Evolutionary conservation across 805 yeast genomes (phyloP), one percentile per base, ranked within the genome.

Genomic region (Ogataea corticis): DNA sequence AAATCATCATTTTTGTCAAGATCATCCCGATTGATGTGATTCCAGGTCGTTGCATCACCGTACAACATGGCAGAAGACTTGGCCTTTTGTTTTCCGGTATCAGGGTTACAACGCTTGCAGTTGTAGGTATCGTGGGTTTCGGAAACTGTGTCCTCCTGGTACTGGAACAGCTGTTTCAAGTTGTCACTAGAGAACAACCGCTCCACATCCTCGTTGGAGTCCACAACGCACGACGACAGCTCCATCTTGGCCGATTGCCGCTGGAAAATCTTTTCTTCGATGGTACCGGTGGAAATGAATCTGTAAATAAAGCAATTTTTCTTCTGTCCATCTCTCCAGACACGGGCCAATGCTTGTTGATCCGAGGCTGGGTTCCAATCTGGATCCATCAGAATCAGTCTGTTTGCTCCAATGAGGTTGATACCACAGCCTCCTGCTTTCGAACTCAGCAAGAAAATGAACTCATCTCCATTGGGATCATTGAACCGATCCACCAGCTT

Each of bases 341-440:
- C 96, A 65, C 99, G 79, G 0, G 98, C 98, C 50, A 94, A 72
- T 0, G 98, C 98, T 67, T 92, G 99, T 63, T 94, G 98, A 62
- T 92, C 99, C 1, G 96, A 85, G 0, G 99, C 98, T 0, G 99
- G 99, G 59, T 92, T 92, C 99, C 99, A 94, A 63, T 94, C 99
- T 0, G 83, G 83, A 62, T 94, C 99, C 61, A 94, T 73, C 38
- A 94, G 70, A 16, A 94, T 80, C 50, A 94, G 71, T 51, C 99
- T 75, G 55, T 94, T 94, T 2, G 98, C 99, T 11, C 99, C 99
- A 58, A 94, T 92, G 57, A 94, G 76, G 63, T 94, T 94, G 58
- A 94, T 88, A 68, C 99, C 99, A 72, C 99, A 94, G 1, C 99
- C 99, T 57, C 99, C 99, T 1, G 99, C 99, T 65, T 94, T 94